phyloP scores from a whole-genome alignment of 305 asterid genomes.

The Coffea humblotiana region DNA sequence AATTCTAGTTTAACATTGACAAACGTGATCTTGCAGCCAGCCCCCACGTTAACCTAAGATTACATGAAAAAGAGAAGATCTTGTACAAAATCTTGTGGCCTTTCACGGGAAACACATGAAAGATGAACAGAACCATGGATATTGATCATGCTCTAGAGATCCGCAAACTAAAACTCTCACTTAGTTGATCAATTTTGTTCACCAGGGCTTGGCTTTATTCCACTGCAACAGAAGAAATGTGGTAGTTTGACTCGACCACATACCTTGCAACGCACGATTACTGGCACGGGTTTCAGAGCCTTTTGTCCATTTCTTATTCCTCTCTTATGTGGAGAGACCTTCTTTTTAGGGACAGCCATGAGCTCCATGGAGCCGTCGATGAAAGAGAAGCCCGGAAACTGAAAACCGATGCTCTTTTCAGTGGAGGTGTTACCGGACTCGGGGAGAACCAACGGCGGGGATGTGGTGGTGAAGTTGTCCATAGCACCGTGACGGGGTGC shows the following conservation, averaged over 20 bases:
- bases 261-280: conserved; percentile 70
- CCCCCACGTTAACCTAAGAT: neutral
- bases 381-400: conserved; percentile 34
- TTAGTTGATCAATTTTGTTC: conserved; percentile 25
- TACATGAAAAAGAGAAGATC: neutral
- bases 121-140: neutral
- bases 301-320: conserved; percentile 87
- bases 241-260: conserved; percentile 89
- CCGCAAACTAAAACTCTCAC: conserved; percentile 1
- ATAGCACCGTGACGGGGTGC: conserved; percentile 47
- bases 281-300: conserved; percentile 89
- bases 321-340: conserved; percentile 73
- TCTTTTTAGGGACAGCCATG: conserved; percentile 86
- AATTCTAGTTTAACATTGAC: neutral
- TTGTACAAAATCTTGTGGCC: neutral
- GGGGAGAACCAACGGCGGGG: conserved; percentile 63
- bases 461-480: conserved; percentile 19
- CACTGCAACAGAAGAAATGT: conserved; percentile 89
- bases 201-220: conserved; percentile 57
- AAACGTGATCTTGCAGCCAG: neutral
- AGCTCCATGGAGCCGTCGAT: conserved; percentile 66
- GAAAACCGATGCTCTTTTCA: conserved; percentile 20
- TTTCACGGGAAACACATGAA: neutral
- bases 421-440: conserved; percentile 33
- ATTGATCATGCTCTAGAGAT: conserved; percentile 3